A percentile compares a stretch with the other conserved stretches of the same genome.
phyloP scores from a whole-genome alignment of 2,329 filamentous ascomycete species.

The Xylariaceae sp. region DNA sequence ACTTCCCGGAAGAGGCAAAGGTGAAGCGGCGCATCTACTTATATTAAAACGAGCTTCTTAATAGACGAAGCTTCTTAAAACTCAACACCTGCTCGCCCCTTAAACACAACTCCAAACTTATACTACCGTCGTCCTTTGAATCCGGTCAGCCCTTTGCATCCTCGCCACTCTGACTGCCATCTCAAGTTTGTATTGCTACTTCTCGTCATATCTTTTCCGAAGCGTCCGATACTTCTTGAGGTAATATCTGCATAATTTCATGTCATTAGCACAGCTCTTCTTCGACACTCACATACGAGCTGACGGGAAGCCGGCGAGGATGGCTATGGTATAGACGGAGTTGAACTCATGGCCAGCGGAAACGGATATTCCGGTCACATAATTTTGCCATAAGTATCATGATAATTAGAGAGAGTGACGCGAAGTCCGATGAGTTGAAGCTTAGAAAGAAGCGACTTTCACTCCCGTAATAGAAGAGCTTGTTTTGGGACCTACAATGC shows the following conservation, averaged over 20 bases:
- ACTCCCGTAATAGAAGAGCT: not conserved
- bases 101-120: not conserved
- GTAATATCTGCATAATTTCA: slow-evolving; percentile 62
- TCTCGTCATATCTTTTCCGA: slow-evolving; percentile 68
- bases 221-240: slow-evolving; percentile 85
- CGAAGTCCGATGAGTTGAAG: not conserved
- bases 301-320: not conserved
- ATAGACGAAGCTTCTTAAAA: not conserved
- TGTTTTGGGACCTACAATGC: slow-evolving; percentile 63
- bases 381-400: not conserved
- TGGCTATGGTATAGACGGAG: slow-evolving; percentile 6
- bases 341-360: slow-evolving; percentile 3
- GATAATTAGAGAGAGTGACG: not conserved
- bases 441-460: not conserved
- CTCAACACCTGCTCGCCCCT: not conserved
- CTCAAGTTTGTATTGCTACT: slow-evolving; percentile 19
- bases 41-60: slow-evolving; percentile 4
- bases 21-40: slow-evolving; percentile 16
- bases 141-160: not conserved
- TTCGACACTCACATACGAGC: slow-evolving; percentile 1
- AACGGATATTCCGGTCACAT: slow-evolving; percentile 4
- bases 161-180: not conserved
- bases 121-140: not conserved
- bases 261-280: slow-evolving; percentile 20
- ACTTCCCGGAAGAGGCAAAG: slow-evolving; percentile 66